Conservation (phyloP, 495 filamentous ascomycete genomes). For the Pseudotulostoma volvatum region DNA sequence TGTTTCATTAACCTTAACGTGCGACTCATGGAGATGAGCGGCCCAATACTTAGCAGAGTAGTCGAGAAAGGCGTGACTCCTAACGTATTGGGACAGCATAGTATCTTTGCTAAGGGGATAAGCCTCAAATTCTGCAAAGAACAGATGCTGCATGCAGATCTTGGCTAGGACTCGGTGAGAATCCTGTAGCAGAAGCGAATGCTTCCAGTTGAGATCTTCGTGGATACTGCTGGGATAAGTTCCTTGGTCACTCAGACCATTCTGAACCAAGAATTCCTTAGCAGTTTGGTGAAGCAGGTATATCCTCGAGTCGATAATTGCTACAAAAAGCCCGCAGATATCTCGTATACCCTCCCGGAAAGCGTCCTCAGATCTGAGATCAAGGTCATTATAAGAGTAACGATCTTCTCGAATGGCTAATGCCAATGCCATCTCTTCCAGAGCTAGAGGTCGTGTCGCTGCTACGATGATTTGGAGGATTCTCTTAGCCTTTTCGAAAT, state of each 20-base stretch:
- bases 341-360: conserved; percentile 13
- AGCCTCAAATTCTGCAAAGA: conserved; percentile 2
- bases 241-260: conserved; percentile 2
- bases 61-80: conserved; percentile 10
- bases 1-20: conserved; percentile 4
- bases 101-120: background rate
- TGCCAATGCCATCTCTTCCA: conserved; percentile 24
- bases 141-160: conserved; percentile 18
- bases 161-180: conserved; percentile 16
- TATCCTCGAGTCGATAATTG: conserved; percentile 19
- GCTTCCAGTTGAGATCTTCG: conserved; percentile 4
- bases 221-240: background rate
- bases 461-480: conserved; percentile 23
- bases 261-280: conserved; percentile 13
- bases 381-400: conserved; percentile 11
- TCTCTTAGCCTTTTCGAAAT: conserved; percentile 8
- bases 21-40: conserved; percentile 10
- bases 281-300: conserved; percentile 23
- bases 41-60: conserved; percentile 21
- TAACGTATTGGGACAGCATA: background rate
- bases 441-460: conserved; percentile 18
- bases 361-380: conserved; percentile 5
- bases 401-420: conserved; percentile 8
- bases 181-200: conserved; percentile 12
- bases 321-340: conserved; percentile 25